These are phyloP conservation scores for Argentina anserina DNA, from an alignment of 306 rosid species.

Conservation along the genomic window DNA sequence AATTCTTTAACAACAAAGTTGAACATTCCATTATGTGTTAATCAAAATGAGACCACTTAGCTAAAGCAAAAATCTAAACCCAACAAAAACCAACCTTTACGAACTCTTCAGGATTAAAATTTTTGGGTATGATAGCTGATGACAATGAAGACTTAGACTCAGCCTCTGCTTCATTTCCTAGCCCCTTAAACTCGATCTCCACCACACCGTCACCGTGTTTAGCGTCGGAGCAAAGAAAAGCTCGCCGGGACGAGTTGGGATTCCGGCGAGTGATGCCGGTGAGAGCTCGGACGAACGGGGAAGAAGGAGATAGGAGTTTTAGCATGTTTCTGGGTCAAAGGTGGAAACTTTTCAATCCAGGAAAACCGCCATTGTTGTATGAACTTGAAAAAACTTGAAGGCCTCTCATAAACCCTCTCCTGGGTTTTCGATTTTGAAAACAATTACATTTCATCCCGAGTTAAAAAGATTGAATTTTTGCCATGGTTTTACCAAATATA, in stretches of 20 bases:
- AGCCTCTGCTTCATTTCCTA: constrained; percentile 29
- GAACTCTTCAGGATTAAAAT: constrained; percentile 69
- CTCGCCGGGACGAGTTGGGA: constrained; percentile 33
- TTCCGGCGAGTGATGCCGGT: constrained; percentile 28
- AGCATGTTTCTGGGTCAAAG: constrained; percentile 34
- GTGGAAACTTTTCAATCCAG: not conserved
- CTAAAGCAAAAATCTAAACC: not conserved
- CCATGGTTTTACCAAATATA: not conserved
- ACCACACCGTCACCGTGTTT: constrained; percentile 41
- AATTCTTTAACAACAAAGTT: not conserved
- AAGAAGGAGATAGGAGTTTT: constrained; percentile 47
- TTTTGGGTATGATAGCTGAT: constrained; percentile 59
- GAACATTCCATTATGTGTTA: not conserved
- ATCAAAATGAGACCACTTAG: not conserved
- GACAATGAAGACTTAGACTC: constrained; percentile 35
- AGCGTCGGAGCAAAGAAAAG: constrained; percentile 57
- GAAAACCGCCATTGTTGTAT: constrained; percentile 1
- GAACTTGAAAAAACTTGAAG: not conserved
- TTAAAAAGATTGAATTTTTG: not conserved
- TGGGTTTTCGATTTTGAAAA: not conserved
- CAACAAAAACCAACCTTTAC: constrained; percentile 46
- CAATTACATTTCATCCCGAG: not conserved
- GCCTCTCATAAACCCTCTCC: constrained; percentile 5
- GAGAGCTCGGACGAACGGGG: constrained; percentile 31
- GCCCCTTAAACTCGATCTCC: constrained; percentile 43